These are phyloP conservation scores for Rhizomucor miehei DNA, from an alignment of 371 early-diverging fungal genomes.

Conservation along the genomic window DNA sequence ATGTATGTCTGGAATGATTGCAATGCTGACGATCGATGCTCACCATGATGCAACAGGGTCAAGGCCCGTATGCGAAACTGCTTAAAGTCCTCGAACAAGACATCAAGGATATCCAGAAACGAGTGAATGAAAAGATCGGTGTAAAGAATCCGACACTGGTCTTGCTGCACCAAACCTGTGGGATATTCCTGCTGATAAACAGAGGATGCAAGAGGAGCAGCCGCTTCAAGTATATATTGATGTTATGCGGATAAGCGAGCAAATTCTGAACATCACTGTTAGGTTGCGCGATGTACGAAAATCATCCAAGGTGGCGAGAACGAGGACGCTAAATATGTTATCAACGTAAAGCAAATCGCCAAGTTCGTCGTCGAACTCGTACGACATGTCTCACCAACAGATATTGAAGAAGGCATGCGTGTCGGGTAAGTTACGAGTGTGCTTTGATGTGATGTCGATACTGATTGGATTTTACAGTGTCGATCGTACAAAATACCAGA, in stretches of 20 bases:
- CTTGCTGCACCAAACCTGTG: slow-evolving; percentile 98
- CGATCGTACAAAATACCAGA: slow-evolving; percentile 98
- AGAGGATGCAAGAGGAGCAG: slow-evolving; percentile 95
- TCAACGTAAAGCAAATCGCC: slow-evolving; percentile 99
- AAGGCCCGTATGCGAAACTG: slow-evolving; percentile 95
- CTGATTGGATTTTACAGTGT: slow-evolving; percentile 59
- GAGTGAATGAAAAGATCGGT: slow-evolving; percentile 97
- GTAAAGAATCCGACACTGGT: slow-evolving; percentile 99
- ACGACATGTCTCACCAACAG: slow-evolving; percentile 95
- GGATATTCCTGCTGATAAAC: slow-evolving; percentile 99
- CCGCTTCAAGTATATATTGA: slow-evolving; percentile 82
- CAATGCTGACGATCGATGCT: neutral
- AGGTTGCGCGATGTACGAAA: slow-evolving; percentile 98
- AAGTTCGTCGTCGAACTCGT: slow-evolving; percentile 99
- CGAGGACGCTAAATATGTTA: slow-evolving; percentile 94
- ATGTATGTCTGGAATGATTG: slow-evolving; percentile 51
- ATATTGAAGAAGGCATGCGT: slow-evolving; percentile 99
- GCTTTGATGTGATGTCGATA: neutral
- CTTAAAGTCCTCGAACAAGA: slow-evolving; percentile 89
- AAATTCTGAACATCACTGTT: slow-evolving; percentile 8
- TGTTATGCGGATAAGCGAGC: slow-evolving; percentile 10
- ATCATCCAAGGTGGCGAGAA: slow-evolving; percentile 82
- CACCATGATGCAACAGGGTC: slow-evolving; percentile 70
- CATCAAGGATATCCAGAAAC: slow-evolving; percentile 93
- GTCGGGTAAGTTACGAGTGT: slow-evolving; percentile 75